Evolutionary conservation across 345 rosid species (phyloP).

Genomic region (Hibiscus trionum): DNA sequence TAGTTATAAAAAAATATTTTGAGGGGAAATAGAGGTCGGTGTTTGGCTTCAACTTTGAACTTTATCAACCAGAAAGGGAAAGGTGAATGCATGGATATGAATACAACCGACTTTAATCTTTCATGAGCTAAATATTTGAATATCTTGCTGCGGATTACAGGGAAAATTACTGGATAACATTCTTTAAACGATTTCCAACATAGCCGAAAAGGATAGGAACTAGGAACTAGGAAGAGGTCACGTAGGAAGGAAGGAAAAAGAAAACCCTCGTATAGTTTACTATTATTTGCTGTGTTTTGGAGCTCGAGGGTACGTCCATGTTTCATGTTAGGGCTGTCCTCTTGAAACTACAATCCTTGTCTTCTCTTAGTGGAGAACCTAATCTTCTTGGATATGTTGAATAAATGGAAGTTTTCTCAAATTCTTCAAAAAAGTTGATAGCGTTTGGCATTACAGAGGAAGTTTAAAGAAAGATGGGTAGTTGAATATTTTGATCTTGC

Average conservation of each 20-base stretch:
- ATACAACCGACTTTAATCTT: background rate
- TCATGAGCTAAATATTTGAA: background rate
- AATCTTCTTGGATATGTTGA: background rate
- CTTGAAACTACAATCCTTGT: background rate
- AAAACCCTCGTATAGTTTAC: background rate
- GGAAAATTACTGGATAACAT: background rate
- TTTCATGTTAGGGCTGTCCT: background rate
- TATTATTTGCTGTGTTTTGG: constrained; percentile 1
- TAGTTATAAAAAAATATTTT: too few species aligned
- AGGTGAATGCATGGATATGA: constrained; percentile 8
- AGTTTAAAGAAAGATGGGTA: background rate
- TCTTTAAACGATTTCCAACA: background rate
- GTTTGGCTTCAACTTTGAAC: constrained; percentile 10
- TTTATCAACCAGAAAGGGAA: constrained; percentile 11
- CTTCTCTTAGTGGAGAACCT: background rate
- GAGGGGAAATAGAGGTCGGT: constrained; percentile 16
- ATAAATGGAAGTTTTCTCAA: background rate
- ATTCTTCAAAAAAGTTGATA: background rate
- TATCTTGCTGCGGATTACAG: background rate
- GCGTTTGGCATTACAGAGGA: constrained; percentile 8
- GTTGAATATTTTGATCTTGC: background rate
- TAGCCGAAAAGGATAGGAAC: background rate
- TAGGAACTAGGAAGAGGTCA: background rate
- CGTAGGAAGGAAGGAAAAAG: background rate
- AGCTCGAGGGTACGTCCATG: constrained; percentile 1